Evolutionary conservation across 2,329 filamentous ascomycete genomes (phyloP).

Genomic region (Oidium heveae): DNA sequence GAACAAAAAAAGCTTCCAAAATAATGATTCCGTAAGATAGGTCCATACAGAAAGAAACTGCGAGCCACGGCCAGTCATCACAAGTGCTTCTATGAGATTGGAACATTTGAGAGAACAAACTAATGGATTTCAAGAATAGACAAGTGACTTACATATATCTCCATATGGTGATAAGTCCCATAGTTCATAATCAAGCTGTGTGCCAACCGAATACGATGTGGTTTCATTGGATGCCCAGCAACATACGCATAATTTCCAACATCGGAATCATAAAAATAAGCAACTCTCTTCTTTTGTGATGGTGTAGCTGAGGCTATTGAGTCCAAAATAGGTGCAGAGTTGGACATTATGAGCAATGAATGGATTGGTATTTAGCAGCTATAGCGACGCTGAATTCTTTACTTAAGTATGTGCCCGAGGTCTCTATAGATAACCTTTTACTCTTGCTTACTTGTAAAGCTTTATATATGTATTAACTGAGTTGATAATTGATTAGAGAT

Average conservation of each 20-base stretch:
- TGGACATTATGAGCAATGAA: conserved; percentile 5
- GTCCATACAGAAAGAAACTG: too few relatives aligned
- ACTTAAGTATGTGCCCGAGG: too few relatives aligned
- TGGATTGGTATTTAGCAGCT: too few relatives aligned
- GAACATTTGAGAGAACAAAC: background rate
- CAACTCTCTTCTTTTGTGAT: conserved; percentile 52
- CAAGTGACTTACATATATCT: conserved; percentile 53
- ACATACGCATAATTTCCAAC: conserved; percentile 97
- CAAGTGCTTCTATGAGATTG: too few relatives aligned
- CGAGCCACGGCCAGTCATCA: too few relatives aligned
- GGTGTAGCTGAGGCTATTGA: conserved; percentile 23
- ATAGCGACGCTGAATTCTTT: too few relatives aligned
- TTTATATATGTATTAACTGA: too few relatives aligned
- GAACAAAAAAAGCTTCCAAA: too few relatives aligned
- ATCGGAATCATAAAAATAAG: conserved; percentile 96
- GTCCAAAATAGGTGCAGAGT: conserved; percentile 26
- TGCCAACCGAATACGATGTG: conserved; percentile 79
- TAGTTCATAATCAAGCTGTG: conserved; percentile 94
- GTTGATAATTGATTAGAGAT: too few relatives aligned
- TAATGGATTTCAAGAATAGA: background rate
- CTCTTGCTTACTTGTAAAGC: too few relatives aligned
- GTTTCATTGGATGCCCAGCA: conserved; percentile 95
- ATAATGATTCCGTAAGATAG: too few relatives aligned
- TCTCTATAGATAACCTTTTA: too few relatives aligned
- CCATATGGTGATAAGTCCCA: conserved; percentile 88